A percentile compares a stretch with the other conserved stretches of the same genome.
These are phyloP conservation scores for Magnolia kwangsiensis DNA, from an alignment of 164 flowering plant species.

Conservation along the genomic window DNA sequence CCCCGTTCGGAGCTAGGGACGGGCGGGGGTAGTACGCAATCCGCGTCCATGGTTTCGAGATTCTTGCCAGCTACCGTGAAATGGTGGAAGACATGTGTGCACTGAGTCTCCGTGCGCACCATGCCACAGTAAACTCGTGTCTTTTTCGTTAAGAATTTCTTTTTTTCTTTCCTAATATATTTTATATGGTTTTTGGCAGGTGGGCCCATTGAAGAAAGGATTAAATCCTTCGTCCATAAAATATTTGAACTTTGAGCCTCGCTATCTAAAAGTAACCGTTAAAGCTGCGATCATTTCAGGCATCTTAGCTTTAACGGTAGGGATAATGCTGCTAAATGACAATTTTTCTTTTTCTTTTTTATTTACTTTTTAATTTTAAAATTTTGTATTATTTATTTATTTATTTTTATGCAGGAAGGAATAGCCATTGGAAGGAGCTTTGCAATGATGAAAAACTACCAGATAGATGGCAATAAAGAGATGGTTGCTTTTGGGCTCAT, in stretches of 20 bases:
- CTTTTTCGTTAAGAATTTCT: background rate
- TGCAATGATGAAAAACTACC: constrained; percentile 58
- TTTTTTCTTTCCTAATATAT: background rate
- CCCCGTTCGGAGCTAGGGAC: no score
- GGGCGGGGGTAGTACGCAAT: no score
- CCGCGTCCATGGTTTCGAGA: no score
- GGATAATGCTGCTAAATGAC: constrained; percentile 1
- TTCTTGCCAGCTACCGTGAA: no score
- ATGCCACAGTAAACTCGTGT: no score
- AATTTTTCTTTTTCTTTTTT: background rate
- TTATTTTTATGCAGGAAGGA: constrained; percentile 62
- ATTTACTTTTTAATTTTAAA: no score
- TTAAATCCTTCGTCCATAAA: constrained; percentile 61
- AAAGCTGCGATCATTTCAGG: constrained; percentile 67
- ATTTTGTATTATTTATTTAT: background rate
- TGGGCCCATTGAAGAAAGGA: constrained; percentile 70
- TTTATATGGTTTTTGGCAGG: constrained; percentile 34
- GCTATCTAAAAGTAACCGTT: constrained; percentile 35
- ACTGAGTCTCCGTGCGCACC: no score
- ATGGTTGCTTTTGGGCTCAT: constrained; percentile 89
- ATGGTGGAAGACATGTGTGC: no score
- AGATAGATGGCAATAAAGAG: constrained; percentile 90
- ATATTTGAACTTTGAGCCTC: constrained; percentile 40
- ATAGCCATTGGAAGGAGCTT: constrained; percentile 90
- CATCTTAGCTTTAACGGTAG: constrained; percentile 67